Conservation (phyloP, 495 filamentous ascomycete genomes). For the Neurospora sp. region DNA sequence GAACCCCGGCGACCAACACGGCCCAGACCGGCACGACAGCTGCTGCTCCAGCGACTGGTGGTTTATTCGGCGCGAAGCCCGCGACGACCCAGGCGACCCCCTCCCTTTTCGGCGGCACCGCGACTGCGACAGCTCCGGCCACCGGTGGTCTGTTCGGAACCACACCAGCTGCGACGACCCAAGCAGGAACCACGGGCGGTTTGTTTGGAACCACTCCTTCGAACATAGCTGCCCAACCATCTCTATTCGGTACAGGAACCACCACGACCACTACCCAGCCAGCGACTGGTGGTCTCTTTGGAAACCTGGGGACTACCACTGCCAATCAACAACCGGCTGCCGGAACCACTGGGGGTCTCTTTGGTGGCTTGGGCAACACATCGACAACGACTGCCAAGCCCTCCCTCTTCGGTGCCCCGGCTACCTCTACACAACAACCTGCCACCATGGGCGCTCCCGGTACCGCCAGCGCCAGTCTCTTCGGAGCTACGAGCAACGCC, state of each 20-base stretch:
- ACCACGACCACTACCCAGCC: background rate
- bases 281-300: constrained; percentile 10
- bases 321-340: background rate
- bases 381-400: constrained; percentile 9
- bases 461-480: constrained; percentile 4
- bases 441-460: background rate
- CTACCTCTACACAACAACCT: constrained; percentile 2
- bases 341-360: background rate
- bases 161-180: background rate
- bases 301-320: background rate
- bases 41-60: constrained; percentile 4
- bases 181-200: background rate
- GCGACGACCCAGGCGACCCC: background rate
- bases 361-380: background rate
- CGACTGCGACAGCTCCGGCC: background rate
- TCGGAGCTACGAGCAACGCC: constrained; percentile 4
- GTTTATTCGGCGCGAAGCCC: background rate
- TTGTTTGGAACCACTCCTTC: constrained; percentile 1
- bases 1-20: background rate
- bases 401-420: constrained; percentile 14
- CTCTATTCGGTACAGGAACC: constrained; percentile 8
- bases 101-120: background rate
- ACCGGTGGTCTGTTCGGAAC: background rate
- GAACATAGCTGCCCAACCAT: constrained; percentile 1
- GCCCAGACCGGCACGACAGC: constrained; percentile 7